phyloP scores from a whole-genome alignment of 495 filamentous ascomycete genomes.

The Aspergillus ostianus region DNA sequence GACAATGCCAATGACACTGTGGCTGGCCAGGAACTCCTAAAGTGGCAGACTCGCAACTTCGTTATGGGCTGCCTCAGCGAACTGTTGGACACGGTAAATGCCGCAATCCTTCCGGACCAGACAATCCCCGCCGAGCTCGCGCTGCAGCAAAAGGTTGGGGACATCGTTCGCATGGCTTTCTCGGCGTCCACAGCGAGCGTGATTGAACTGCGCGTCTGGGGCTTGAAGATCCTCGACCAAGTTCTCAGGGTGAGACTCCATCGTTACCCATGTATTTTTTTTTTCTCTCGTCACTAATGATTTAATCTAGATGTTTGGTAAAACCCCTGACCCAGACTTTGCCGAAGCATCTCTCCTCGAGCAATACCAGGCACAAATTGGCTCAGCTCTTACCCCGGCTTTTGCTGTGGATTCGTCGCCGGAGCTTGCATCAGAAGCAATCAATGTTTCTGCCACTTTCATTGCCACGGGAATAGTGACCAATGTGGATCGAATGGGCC shows the following conservation, averaged over 20 bases:
- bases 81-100: constrained; percentile 70
- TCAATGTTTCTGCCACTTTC: constrained; percentile 97
- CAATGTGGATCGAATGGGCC: constrained; percentile 95
- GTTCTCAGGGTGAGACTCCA: constrained; percentile 61
- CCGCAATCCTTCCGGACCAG: constrained; percentile 66
- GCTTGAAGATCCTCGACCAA: constrained; percentile 88
- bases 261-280: not conserved
- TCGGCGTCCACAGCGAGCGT: constrained; percentile 94
- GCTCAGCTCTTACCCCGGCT: constrained; percentile 91
- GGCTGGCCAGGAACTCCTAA: constrained; percentile 78
- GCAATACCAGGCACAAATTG: constrained; percentile 97
- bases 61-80: constrained; percentile 90
- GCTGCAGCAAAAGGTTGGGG: constrained; percentile 80
- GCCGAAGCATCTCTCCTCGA: constrained; percentile 92
- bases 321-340: constrained; percentile 93
- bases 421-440: constrained; percentile 88
- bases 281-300: constrained; percentile 19
- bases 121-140: constrained; percentile 69
- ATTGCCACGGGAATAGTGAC: constrained; percentile 97
- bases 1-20: constrained; percentile 58
- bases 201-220: constrained; percentile 81
- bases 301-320: constrained; percentile 76
- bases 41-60: constrained; percentile 96
- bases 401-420: constrained; percentile 96
- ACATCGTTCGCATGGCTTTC: constrained; percentile 96